Conservation (phyloP, 2,329 filamentous ascomycete genomes). For the Fusarium sp. region DNA sequence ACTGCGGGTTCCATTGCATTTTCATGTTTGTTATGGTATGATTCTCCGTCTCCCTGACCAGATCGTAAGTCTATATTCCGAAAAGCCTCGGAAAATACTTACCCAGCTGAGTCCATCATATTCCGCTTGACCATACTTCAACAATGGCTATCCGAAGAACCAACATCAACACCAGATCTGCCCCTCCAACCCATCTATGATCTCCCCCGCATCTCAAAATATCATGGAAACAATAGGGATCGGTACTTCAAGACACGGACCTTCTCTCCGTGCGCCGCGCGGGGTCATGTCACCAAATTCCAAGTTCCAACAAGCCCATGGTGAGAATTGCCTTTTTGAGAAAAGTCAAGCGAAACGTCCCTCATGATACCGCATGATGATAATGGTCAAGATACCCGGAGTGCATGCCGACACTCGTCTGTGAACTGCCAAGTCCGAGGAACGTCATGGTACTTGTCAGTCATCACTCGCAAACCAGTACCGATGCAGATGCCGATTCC, state of each 20-base stretch:
- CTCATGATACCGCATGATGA: conserved; percentile 2
- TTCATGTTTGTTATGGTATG: conserved; percentile 14
- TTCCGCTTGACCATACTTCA: neutral
- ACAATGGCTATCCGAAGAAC: neutral
- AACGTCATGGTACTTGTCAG: neutral
- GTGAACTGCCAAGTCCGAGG: conserved; percentile 28
- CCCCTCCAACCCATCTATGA: conserved; percentile 13
- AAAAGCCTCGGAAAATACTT: neutral
- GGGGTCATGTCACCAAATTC: conserved; percentile 27
- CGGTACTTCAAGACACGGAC: conserved; percentile 35
- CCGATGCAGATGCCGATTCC: conserved; percentile 33
- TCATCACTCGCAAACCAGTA: conserved; percentile 11
- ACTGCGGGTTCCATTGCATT: conserved; percentile 7
- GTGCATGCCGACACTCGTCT: conserved; percentile 32
- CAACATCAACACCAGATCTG: conserved; percentile 16
- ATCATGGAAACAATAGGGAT: conserved; percentile 1
- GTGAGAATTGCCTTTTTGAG: conserved; percentile 44
- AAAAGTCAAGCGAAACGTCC: conserved; percentile 23
- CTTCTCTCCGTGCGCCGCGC: conserved; percentile 32
- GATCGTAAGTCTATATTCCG: neutral
- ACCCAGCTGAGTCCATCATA: neutral
- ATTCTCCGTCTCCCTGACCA: neutral
- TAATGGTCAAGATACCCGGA: conserved; percentile 36
- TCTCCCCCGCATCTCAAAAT: conserved; percentile 31
- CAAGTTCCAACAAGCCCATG: conserved; percentile 18